These are phyloP conservation scores for Pythium rishiriense DNA, from an alignment of 352 stramenopile genomes.

Conservation along the genomic window DNA sequence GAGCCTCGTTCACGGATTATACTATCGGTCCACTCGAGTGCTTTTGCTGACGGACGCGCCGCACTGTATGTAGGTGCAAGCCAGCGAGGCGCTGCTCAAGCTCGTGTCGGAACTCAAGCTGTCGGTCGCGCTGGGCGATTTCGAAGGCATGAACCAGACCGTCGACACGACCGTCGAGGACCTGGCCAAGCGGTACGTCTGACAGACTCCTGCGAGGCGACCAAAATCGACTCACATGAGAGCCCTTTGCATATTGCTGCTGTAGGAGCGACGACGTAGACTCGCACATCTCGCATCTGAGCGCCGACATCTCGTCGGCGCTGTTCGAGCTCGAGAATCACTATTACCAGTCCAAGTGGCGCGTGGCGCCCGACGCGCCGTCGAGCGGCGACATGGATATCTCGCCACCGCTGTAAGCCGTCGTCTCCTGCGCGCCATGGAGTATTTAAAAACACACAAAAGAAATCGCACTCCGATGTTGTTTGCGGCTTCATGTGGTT, in stretches of 20 bases:
- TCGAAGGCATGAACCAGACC: conserved; percentile 87
- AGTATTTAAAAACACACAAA: conserved; percentile 9
- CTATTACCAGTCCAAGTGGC: conserved; percentile 85
- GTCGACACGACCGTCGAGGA: conserved; percentile 72
- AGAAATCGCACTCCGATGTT: too few species aligned
- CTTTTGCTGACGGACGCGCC: too few species aligned
- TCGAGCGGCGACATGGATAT: not conserved
- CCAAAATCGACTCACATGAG: too few species aligned
- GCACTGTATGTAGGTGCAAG: conserved; percentile 73
- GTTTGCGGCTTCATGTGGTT: too few species aligned
- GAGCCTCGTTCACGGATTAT: too few species aligned
- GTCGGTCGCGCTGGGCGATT: conserved; percentile 73
- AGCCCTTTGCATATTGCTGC: not conserved
- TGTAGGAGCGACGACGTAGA: conserved; percentile 78
- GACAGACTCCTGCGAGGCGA: too few species aligned
- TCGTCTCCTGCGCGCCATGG: not conserved
- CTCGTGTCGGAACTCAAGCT: conserved; percentile 85
- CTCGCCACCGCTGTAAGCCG: not conserved
- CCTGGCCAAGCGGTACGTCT: conserved; percentile 60
- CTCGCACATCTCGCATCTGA: conserved; percentile 74
- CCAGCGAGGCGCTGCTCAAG: conserved; percentile 78
- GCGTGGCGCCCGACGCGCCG: conserved; percentile 30
- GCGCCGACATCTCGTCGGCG: conserved; percentile 73
- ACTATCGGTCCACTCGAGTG: too few species aligned
- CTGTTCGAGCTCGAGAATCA: conserved; percentile 84